Percentiles rank a stretch among this genome's conserved stretches.
These are phyloP conservation scores for Podila epigama DNA, from an alignment of 192 early-diverging fungal genomes.

Conservation along the genomic window DNA sequence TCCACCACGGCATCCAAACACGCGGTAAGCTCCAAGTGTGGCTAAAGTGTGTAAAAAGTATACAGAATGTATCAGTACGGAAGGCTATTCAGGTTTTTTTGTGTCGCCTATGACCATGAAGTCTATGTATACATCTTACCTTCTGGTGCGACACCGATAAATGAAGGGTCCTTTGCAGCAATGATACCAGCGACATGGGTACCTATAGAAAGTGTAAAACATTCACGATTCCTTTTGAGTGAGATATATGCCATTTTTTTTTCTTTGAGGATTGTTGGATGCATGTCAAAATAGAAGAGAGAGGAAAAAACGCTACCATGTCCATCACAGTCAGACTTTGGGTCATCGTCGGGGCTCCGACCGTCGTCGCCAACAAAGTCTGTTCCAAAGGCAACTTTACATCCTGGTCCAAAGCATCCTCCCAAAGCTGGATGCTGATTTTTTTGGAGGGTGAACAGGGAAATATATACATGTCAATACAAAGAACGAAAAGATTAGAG, in stretches of 20 bases:
- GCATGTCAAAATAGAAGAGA: too few relatives aligned
- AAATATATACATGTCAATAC: neutral
- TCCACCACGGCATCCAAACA: constrained; percentile 80
- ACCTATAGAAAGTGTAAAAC: constrained; percentile 9
- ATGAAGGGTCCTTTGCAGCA: constrained; percentile 68
- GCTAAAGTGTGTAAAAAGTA: constrained; percentile 21
- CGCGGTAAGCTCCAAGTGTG: constrained; percentile 79
- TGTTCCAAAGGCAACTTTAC: constrained; percentile 65
- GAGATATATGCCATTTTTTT: too few relatives aligned
- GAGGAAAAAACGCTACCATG: constrained; percentile 33
- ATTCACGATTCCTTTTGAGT: too few relatives aligned
- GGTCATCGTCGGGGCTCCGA: constrained; percentile 59
- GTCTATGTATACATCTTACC: constrained; percentile 45
- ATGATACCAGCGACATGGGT: constrained; percentile 77
- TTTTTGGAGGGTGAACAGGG: neutral
- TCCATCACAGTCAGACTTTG: constrained; percentile 66
- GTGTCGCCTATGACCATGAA: neutral
- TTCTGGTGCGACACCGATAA: constrained; percentile 84
- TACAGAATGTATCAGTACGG: neutral
- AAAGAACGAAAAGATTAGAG: neutral
- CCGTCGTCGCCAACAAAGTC: constrained; percentile 68
- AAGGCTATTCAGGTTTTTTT: neutral
- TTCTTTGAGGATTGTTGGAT: too few relatives aligned
- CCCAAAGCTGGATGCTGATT: constrained; percentile 69
- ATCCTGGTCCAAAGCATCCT: constrained; percentile 69